Base-by-base conservation (phyloP, 176 grass and related monocot species). In the Pharus latifolius region DNA sequence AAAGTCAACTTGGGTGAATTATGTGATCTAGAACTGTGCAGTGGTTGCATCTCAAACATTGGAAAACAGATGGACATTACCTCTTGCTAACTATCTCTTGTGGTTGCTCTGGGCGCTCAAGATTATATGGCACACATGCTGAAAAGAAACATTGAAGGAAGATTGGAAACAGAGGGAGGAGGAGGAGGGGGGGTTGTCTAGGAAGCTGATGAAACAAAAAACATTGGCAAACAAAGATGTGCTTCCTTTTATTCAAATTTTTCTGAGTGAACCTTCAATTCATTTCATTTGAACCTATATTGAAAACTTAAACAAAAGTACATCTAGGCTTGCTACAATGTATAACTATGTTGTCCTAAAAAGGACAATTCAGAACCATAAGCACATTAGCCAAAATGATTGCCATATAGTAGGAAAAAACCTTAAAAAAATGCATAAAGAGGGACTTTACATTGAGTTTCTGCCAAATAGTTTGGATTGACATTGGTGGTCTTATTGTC, bases 361-460 rank as follows among this genome's bases (percentile, higher is more conserved):
- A 34, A 73, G 41, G 64, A 18, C 9, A 63, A 43, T 47, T 38
- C 10, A 32, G 8, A 53, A 60, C 32, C 47, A 26, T 53, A 44
- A 60, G 65, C 46, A 43, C 15, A 60, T 60, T 17, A 46, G 4
- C 4, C 45, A 19, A 66, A 73, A 78, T 65, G 10, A 49, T 43
- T 69, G 19, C 2, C 27, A 59, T 5, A 41, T n/a, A 57, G 7
- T 22, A 44, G 55, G 7, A 47, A 67, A 47, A 67, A 74, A 31
- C 32, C 42, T 31, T 50, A 4, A 3, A 35, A 70, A 42, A 44
- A 45, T 38, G 2, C 15, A 57, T 3, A 38, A 38, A 30, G 35
- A 59, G 15, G 10, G 40, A 1, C 1, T 62, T 65, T 88, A 88
- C 85, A 25, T 70, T 71, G 49, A 50, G 31, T 72, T 55, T 38